Evolutionary conservation across 176 grass and related monocot genomes (phyloP), one percentile per base, ranked within the genome.

Genomic region (Aegilops tauschii): DNA sequence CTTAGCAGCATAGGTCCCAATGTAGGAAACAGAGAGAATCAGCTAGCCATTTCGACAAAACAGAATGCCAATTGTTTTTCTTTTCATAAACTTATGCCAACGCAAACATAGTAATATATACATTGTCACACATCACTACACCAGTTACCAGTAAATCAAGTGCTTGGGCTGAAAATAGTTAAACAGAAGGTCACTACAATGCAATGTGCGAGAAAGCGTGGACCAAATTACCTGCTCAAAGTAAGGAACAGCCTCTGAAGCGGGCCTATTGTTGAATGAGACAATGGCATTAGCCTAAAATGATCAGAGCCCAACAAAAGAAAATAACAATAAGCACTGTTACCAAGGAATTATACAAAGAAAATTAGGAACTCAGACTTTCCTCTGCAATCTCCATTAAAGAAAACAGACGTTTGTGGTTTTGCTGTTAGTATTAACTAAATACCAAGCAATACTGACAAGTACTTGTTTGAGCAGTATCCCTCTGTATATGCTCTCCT

Each of bases 211-310:
- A 25, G 40, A 66, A 61, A 91, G 69, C 7, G 8, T 13, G 76
- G 64, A 45, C 8, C 28, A 66, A 61, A 61, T 50, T 83, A 98
- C 96, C 96, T 96, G 96, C 74, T 94, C 94, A 83, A 98, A 98
- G 86, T 96, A 96, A 21, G 96, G 96, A 84, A 98, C 93, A 91
- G 93, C 96, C 79, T 98, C 96, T 21, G 93, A 85, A 65, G 93
- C 93, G 4, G 90, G 87, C 66, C 82, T 92, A 87, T 98, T 98
- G 87, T 96, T 98, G 94, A 98, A 98, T 28, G 96, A 98, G 59
- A 98, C 78, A 90, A 96, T 90, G 62, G 87, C 94, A 77, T 94
- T 98, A 78, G 96, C 96, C 96, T 98, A 72, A 63, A 89, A 88
- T 65, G 70, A 92, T 63, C 8, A 90, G 40, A 93, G 69, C 14